Evolutionary conservation across 2,329 filamentous ascomycete genomes (phyloP).

Genomic region (Endoconidiophora polonica): DNA sequence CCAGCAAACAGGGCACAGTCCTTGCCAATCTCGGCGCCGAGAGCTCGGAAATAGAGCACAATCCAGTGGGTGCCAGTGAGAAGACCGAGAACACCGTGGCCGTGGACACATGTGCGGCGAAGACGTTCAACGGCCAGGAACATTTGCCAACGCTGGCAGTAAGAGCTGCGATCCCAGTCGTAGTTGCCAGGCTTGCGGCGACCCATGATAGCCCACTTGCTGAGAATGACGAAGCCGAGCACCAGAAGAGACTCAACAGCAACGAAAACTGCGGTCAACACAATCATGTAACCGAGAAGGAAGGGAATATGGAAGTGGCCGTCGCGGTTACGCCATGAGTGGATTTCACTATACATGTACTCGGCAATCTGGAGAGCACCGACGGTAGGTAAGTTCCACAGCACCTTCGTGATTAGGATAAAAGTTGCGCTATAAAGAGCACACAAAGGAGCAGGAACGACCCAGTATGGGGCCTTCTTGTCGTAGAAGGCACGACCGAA

Average conservation of each 20-base stretch:
- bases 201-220: conserved; percentile 37
- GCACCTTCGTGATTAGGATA: conserved; percentile 29
- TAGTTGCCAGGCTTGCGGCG: conserved; percentile 34
- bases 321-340: conserved; percentile 12
- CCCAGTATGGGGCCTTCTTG: conserved; percentile 31
- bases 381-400: conserved; percentile 34
- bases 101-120: conserved; percentile 31
- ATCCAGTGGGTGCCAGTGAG: conserved; percentile 36
- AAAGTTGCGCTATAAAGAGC: conserved; percentile 31
- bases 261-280: conserved; percentile 26
- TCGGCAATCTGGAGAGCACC: conserved; percentile 31
- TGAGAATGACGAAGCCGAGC: conserved; percentile 23
- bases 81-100: conserved; percentile 33
- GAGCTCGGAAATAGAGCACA: conserved; percentile 33
- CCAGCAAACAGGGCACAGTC: conserved; percentile 39
- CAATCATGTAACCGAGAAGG: conserved; percentile 25
- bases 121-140: conserved; percentile 35
- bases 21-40: conserved; percentile 36
- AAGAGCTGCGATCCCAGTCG: conserved; percentile 39
- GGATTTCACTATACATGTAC: conserved; percentile 17
- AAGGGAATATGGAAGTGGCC: conserved; percentile 20
- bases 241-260: conserved; percentile 27
- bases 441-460: conserved; percentile 30
- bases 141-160: conserved; percentile 42
- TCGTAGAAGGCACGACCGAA: conserved; percentile 41